phyloP scores from a whole-genome alignment of 2,329 filamentous ascomycete species.

The Scedosporium boydii region DNA sequence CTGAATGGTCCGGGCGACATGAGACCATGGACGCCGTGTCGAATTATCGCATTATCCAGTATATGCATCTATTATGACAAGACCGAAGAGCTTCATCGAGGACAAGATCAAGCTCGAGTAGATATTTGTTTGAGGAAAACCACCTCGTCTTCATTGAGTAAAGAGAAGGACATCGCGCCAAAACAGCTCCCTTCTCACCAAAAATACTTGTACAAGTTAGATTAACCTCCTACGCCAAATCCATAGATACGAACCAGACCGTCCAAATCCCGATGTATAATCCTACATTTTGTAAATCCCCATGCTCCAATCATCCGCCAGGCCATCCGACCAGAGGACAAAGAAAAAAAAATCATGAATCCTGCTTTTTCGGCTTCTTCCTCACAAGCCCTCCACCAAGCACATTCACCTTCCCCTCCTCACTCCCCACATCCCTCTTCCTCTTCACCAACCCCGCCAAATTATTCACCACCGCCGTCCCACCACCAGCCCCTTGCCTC shows the following conservation, averaged over 20 bases:
- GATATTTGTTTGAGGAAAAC: no score
- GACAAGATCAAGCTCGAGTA: no score
- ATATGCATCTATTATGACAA: not conserved
- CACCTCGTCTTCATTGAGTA: no score
- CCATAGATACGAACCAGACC: not conserved
- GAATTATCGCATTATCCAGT: not conserved
- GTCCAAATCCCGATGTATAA: not conserved
- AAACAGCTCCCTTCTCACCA: no score
- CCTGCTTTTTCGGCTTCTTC: slow-evolving; percentile 43
- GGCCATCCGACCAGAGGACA: not conserved
- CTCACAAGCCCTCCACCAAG: slow-evolving; percentile 39
- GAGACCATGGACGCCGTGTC: not conserved
- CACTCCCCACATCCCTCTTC: slow-evolving; percentile 29
- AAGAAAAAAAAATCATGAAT: not conserved
- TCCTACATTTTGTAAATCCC: not conserved
- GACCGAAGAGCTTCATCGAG: not conserved
- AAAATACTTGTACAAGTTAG: not conserved
- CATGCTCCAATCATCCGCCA: not conserved
- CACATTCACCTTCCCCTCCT: slow-evolving; percentile 29
- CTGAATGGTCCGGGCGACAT: not conserved
- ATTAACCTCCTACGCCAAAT: no score
- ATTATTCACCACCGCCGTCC: slow-evolving; percentile 29
- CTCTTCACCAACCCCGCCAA: slow-evolving; percentile 38
- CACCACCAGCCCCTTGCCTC: slow-evolving; percentile 9
- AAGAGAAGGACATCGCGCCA: no score